Evolutionary conservation across 2,329 filamentous ascomycete genomes (phyloP), one percentile per base, ranked within the genome.

Genomic region (Colletotrichum tropicale): DNA sequence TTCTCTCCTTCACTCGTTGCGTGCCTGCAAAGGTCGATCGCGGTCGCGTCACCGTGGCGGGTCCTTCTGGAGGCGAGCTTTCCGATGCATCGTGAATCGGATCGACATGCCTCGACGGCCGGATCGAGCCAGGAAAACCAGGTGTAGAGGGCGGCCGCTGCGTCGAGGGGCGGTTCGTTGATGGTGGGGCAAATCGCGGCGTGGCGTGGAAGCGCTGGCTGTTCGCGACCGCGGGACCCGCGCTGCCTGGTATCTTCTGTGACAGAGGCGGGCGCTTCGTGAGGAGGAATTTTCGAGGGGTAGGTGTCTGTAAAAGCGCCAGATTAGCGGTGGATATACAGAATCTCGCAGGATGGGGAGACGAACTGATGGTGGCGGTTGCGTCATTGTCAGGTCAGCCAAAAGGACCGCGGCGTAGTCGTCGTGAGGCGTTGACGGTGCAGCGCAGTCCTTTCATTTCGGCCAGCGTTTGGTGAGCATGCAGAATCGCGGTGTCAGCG

Each of bases 231-330:
- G 12, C 75, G 7, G 32, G 79, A 71, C 26, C 77, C 3, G 56
- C 73, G 64, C 56, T 73, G 3, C 56, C 80, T 28, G 81, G 78
- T 15, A 82, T 82, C 26, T 82, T 81, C 30, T 83, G 83, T 8
- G 78, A 78, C 24, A 82, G 80, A n/a, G 82, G 79, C 16, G 80
- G 79, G 34, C 84, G 77, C 71, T 84, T 85, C 4, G 84, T 79
- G 8, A 84, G 80, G 70, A 86, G 79, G 71, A 87, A 87, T 8
- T 84, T 82, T 75, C 84, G 81, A 24, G 85, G 84, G 8, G 83
- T 82, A 6, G 85, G 83, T 38, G 86, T 87, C 85, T 87, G 65
- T 8, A 5, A 15, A 0, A 26, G 24, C 4, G 4, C 2, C 10
- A 13, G 52, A 52, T 70, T 1, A 70, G 58, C 60, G 32, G 26